Evolutionary conservation across 495 filamentous ascomycete species (phyloP).

Genomic region (Hypoxylon fragiforme): DNA sequence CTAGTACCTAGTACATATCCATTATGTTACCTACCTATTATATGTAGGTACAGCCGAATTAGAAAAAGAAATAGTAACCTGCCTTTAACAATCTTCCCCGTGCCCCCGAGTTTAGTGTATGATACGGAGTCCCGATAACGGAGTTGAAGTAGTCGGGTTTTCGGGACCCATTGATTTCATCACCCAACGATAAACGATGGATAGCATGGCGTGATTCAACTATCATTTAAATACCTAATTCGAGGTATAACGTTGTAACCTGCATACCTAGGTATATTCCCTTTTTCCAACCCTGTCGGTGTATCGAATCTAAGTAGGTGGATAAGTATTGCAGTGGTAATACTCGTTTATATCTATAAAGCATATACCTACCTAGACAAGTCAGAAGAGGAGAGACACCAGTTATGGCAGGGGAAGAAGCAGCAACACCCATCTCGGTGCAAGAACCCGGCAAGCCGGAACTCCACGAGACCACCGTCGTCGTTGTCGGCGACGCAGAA

Average conservation of each 20-base stretch:
- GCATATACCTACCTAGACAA: neutral
- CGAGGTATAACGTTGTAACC: neutral
- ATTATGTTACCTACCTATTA: neutral
- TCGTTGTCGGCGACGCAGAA: slow-evolving; percentile 1
- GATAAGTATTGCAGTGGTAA: no score
- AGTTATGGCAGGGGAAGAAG: slow-evolving; percentile 29
- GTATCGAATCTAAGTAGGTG: slow-evolving; percentile 2
- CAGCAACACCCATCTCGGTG: slow-evolving; percentile 7
- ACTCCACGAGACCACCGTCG: slow-evolving; percentile 25
- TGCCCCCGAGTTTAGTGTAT: slow-evolving; percentile 8
- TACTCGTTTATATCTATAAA: no score
- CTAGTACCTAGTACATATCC: neutral
- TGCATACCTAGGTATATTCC: no score
- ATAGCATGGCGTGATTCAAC: no score
- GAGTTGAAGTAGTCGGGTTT: slow-evolving; percentile 16
- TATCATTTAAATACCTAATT: slow-evolving; percentile 2
- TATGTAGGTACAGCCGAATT: no score
- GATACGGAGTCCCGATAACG: slow-evolving; percentile 31
- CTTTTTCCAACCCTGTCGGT: slow-evolving; percentile 9
- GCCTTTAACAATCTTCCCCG: no score
- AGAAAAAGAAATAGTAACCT: no score
- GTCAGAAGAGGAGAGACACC: neutral
- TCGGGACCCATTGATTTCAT: slow-evolving; percentile 6
- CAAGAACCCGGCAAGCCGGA: slow-evolving; percentile 22
- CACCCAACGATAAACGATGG: no score